Evolutionary conservation across 2,329 filamentous ascomycete species (phyloP).

Genomic region (Ambrosiella beaveri): DNA sequence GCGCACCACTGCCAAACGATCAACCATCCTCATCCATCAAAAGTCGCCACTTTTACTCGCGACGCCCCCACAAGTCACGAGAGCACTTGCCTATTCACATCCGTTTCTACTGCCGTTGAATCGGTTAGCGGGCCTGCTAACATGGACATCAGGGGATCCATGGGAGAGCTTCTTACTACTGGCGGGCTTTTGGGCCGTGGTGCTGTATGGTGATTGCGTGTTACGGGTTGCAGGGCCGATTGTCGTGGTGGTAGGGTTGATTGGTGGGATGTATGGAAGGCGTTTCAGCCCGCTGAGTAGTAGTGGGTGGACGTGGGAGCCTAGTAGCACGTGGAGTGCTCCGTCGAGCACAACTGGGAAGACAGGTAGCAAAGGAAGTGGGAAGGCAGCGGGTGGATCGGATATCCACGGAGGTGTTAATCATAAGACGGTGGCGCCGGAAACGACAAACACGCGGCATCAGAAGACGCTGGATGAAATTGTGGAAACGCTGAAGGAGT

Average conservation of each 20-base stretch:
- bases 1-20: conserved; percentile 46
- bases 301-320: conserved; percentile 49
- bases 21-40: conserved; percentile 87
- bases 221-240: conserved; percentile 69
- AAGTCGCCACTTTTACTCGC: conserved; percentile 86
- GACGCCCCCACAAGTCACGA: conserved; percentile 85
- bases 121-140: conserved; percentile 65
- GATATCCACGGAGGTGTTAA: conserved; percentile 23
- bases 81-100: conserved; percentile 87
- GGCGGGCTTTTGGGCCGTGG: conserved; percentile 66
- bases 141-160: conserved; percentile 83
- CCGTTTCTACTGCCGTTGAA: conserved; percentile 85
- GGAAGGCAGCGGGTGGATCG: conserved; percentile 12
- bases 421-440: conserved; percentile 22
- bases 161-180: conserved; percentile 95
- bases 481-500: conserved; percentile 76
- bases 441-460: conserved; percentile 51
- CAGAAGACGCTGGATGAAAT: conserved; percentile 97
- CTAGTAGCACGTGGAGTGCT: conserved; percentile 17
- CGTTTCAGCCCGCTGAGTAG: conserved; percentile 82
- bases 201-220: conserved; percentile 74
- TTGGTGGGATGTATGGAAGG: conserved; percentile 80
- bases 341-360: conserved; percentile 16
- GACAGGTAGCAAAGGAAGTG: conserved; percentile 18
- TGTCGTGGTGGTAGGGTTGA: conserved; percentile 60